Percentiles rank a stretch among this genome's conserved stretches.
Evolutionary conservation across 2,329 filamentous ascomycete species (phyloP).

Genomic region (Penicillium sp.): DNA sequence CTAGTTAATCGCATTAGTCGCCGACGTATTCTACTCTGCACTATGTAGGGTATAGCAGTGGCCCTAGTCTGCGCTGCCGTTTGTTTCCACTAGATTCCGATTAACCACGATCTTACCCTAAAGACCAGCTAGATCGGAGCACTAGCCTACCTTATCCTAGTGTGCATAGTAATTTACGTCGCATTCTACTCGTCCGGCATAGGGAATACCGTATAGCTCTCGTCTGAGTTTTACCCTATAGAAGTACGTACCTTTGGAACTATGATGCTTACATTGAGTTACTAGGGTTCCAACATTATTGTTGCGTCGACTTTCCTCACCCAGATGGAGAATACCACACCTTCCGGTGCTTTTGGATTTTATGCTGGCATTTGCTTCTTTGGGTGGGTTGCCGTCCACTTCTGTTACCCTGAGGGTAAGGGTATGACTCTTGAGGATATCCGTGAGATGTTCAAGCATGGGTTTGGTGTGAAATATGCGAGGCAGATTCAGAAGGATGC

Average conservation of each 20-base stretch:
- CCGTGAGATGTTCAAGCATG: conserved; percentile 16
- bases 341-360: background rate
- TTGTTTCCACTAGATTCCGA: background rate
- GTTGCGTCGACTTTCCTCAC: background rate
- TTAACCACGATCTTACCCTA: background rate
- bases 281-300: background rate
- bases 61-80: background rate
- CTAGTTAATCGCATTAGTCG: background rate
- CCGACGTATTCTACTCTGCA: background rate
- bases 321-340: background rate
- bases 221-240: background rate
- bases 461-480: conserved; percentile 7
- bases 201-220: background rate
- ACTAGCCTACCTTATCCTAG: background rate
- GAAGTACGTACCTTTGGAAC: background rate
- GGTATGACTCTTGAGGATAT: conserved; percentile 22
- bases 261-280: background rate
- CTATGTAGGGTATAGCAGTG: background rate
- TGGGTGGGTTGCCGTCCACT: conserved; percentile 4
- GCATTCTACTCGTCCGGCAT: background rate
- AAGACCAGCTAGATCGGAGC: too few species aligned
- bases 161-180: background rate
- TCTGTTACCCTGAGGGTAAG: conserved; percentile 19
- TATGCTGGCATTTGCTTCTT: background rate
- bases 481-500: background rate